Evolutionary conservation across 139 green algal species (phyloP), one percentile per base, ranked within the genome.

Genomic region (Chlorella sp.): DNA sequence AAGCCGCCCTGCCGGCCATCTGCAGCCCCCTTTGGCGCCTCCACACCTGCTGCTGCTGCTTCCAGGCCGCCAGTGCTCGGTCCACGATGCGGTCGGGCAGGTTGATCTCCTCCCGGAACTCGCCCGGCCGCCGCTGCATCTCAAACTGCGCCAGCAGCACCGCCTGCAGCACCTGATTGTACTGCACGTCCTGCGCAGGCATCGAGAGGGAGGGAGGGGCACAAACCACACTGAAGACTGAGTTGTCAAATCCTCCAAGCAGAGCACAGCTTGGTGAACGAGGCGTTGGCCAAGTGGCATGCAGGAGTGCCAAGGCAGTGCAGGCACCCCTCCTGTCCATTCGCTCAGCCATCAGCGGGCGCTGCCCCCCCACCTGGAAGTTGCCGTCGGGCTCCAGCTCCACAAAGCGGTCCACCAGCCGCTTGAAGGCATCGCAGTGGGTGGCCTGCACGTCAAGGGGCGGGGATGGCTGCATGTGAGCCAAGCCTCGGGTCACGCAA

Each of bases 121-220:
- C 44, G n/a, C 67, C 82, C 18, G 80, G 74, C 56, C 23, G 16
- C 30, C 69, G 69, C 55, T 85, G 80, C 80, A 39, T 51, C 67
- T 86, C 84, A 75, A 79, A 57, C 36, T 78, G 78, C 41, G 78
- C 85, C 78, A 88, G 78, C 85, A 88, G 68, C 47, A 86, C 78
- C 32, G 72, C 47, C 47, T 87, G 85, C 57, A 83, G 78, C 73
- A 89, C 81, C 85, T 92, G 88, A 69, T 88, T 88, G 83, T 86
- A 88, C 68, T 89, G 86, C 71, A 89, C 39, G 41, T 84, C 73
- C 32, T 82, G 60, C 44, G 51, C 51, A 2, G 15, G 51, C 15
- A 16, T 20, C n/a, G n/a, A 12, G 18, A 30, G 36, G n/a, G n/a
- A n/a, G n/a, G n/a, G n/a, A n/a, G n/a, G n/a, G n/a, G n/a, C n/a